Evolutionary conservation across 768 basidiomycete species (phyloP).

Genomic region (Mycena capillaripes): DNA sequence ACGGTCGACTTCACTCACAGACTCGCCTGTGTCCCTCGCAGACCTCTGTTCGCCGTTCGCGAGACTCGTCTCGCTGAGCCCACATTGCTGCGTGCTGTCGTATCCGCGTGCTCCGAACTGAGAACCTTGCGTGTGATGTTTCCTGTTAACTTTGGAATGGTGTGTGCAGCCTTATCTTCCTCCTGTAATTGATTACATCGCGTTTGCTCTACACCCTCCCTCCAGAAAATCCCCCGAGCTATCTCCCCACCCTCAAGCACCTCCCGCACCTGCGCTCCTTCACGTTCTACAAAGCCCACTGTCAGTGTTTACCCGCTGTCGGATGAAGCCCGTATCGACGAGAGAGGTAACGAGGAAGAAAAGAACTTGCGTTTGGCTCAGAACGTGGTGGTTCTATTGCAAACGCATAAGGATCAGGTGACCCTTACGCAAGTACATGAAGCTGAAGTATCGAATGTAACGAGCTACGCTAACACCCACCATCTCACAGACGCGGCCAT

Average conservation of each 20-base stretch:
- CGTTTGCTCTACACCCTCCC: neutral
- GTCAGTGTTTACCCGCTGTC: no score
- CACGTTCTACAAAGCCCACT: slow-evolving; percentile 16
- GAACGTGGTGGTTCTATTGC: no score
- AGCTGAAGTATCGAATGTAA: no score
- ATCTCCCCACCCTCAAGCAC: neutral
- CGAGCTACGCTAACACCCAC: no score
- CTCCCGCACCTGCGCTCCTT: slow-evolving; percentile 27
- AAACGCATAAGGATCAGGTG: no score
- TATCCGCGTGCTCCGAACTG: neutral
- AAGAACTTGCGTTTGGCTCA: no score
- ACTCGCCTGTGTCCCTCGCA: neutral
- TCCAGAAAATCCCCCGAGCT: neutral
- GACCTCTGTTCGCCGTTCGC: neutral
- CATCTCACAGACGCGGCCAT: neutral
- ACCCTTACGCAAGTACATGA: no score
- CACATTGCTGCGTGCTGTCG: neutral
- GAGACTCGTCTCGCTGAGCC: neutral
- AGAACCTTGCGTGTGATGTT: slow-evolving; percentile 14
- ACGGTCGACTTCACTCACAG: slow-evolving; percentile 21
- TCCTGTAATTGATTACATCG: no score
- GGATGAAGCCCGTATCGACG: no score
- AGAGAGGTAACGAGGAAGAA: no score
- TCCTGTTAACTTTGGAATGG: neutral
- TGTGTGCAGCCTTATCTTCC: neutral